Evolutionary conservation across 768 basidiomycete species (phyloP).

Genomic region (Hericium rajendrae): DNA sequence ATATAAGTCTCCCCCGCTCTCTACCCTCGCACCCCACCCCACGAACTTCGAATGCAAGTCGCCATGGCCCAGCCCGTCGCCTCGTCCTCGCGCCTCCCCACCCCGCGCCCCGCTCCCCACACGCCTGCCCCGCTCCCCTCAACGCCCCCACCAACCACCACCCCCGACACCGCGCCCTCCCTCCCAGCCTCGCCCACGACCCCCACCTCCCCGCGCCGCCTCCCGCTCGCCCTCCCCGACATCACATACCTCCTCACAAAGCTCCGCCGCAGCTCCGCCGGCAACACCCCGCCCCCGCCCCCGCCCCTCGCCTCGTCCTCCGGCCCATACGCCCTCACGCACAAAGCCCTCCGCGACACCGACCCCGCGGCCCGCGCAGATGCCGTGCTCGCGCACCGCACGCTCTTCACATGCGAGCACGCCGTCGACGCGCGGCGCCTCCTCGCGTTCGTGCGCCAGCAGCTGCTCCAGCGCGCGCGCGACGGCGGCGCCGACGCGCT

Average conservation of each 20-base stretch:
- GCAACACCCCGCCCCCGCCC: background rate
- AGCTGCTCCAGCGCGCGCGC: background rate
- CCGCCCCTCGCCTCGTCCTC: background rate
- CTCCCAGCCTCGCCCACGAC: no score
- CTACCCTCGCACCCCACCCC: no score
- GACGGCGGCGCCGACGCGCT: background rate
- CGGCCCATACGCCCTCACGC: background rate
- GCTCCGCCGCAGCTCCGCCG: background rate
- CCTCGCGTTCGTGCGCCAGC: conserved; percentile 6
- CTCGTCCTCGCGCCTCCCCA: no score
- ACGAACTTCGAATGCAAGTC: no score
- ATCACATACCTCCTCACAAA: background rate
- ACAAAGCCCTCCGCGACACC: background rate
- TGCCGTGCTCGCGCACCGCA: background rate
- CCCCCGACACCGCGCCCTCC: no score
- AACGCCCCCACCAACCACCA: no score
- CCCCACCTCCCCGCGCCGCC: no score
- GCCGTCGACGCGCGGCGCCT: conserved; percentile 9
- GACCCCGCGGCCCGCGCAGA: background rate
- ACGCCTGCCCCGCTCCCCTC: no score
- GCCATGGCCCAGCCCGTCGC: no score
- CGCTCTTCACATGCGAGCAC: conserved; percentile 5
- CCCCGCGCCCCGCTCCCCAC: no score
- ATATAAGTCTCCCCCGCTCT: no score
- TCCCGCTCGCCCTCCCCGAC: background rate